phyloP scores from a whole-genome alignment of 768 basidiomycete species.

The Suillus hirtellus region DNA sequence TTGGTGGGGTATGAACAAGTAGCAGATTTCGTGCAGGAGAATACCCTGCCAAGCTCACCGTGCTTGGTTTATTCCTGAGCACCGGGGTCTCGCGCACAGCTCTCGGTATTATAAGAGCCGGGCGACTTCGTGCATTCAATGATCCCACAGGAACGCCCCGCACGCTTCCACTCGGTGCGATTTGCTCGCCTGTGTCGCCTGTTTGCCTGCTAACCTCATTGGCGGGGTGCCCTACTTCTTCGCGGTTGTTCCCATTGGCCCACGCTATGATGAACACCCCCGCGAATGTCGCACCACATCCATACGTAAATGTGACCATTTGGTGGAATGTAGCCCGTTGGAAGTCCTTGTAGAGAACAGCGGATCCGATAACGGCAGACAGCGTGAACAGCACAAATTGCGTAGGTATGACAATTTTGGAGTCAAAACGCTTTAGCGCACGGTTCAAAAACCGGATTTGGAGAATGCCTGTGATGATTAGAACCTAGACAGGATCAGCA shows the following conservation, averaged over 20 bases:
- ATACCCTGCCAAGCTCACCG: slow-evolving; percentile 63
- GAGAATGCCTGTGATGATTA: slow-evolving; percentile 72
- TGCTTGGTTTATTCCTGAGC: slow-evolving; percentile 54
- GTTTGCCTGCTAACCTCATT: slow-evolving; percentile 24
- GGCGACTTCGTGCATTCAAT: slow-evolving; percentile 29
- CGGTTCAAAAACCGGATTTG: slow-evolving; percentile 84
- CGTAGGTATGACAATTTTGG: slow-evolving; percentile 91
- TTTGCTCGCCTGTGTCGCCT: slow-evolving; percentile 25
- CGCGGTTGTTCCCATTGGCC: slow-evolving; percentile 36
- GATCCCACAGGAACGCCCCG: slow-evolving; percentile 22
- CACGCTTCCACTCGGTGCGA: slow-evolving; percentile 17
- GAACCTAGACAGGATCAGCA: slow-evolving; percentile 46
- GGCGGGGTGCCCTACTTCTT: slow-evolving; percentile 30
- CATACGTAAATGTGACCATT: slow-evolving; percentile 82
- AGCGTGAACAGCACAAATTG: slow-evolving; percentile 96
- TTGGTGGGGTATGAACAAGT: slow-evolving; percentile 64
- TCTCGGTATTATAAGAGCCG: slow-evolving; percentile 51
- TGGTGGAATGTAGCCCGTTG: slow-evolving; percentile 77
- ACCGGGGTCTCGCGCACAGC: slow-evolving; percentile 45
- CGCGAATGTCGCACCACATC: slow-evolving; percentile 84
- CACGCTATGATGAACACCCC: slow-evolving; percentile 90
- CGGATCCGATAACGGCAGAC: slow-evolving; percentile 90
- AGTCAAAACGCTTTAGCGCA: slow-evolving; percentile 90
- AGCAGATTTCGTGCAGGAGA: slow-evolving; percentile 79
- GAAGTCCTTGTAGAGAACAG: slow-evolving; percentile 94